These are phyloP conservation scores for Lonicera japonica DNA, from an alignment of 129 eudicot genomes.

Conservation along the genomic window DNA sequence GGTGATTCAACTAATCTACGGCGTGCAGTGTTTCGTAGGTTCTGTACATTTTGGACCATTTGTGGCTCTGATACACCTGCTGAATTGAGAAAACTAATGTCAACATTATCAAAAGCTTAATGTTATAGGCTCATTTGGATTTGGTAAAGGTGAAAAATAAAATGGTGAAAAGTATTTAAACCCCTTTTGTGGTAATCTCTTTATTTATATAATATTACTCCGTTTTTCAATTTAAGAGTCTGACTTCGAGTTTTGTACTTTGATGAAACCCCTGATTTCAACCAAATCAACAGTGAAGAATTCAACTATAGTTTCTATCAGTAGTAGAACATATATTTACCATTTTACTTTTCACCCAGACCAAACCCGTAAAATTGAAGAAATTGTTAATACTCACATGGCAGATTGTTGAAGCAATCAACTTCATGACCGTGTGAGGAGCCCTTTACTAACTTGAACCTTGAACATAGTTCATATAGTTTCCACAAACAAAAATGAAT, in stretches of 20 bases:
- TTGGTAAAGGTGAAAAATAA: too few relatives aligned
- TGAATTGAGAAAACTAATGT: constrained; percentile 4
- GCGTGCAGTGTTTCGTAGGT: constrained; percentile 27
- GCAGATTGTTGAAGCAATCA: constrained; percentile 15
- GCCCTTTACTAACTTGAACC: constrained; percentile 36
- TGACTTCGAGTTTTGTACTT: too few relatives aligned
- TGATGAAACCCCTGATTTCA: too few relatives aligned
- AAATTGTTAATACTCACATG: constrained; percentile 28
- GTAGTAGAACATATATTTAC: too few relatives aligned
- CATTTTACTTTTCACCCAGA: too few relatives aligned
- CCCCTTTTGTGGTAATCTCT: too few relatives aligned
- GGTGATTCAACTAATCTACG: constrained; percentile 61
- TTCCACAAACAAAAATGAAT: not conserved
- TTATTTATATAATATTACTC: too few relatives aligned
- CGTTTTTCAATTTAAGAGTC: too few relatives aligned
- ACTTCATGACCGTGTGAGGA: constrained; percentile 15
- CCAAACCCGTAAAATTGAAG: too few relatives aligned
- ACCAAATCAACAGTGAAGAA: too few relatives aligned
- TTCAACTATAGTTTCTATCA: too few relatives aligned
- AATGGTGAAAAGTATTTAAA: too few relatives aligned
- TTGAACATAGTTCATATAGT: constrained; percentile 21
- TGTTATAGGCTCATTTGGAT: not conserved
- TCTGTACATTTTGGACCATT: constrained; percentile 18
- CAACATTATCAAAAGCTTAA: not conserved
- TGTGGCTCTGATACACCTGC: constrained; percentile 38